Conservation (phyloP, 352 stramenopile genomes). For the Phytophthora multivora region DNA sequence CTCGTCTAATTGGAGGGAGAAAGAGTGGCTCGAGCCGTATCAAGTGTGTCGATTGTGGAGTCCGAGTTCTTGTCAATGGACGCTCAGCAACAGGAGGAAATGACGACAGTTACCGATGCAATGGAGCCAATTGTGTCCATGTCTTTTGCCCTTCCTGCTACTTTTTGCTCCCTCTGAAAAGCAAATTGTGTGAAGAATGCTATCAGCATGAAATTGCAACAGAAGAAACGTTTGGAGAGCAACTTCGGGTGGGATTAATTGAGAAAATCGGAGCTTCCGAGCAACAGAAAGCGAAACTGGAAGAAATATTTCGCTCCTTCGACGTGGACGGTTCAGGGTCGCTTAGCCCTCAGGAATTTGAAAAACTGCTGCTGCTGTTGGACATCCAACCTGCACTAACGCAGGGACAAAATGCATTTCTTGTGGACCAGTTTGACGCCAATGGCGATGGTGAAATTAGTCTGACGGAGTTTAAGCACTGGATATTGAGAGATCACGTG, state of each 20-base stretch:
- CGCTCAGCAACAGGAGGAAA: conserved; percentile 13
- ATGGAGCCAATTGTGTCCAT: conserved; percentile 63
- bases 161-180: conserved; percentile 40
- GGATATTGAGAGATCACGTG: conserved; percentile 66
- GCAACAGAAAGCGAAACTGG: conserved; percentile 40
- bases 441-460: conserved; percentile 77
- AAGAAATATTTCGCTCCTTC: conserved; percentile 58
- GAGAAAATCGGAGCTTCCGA: conserved; percentile 60
- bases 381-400: conserved; percentile 62
- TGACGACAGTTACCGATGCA: conserved; percentile 34
- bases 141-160: conserved; percentile 67
- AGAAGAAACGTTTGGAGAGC: conserved; percentile 55
- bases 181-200: conserved; percentile 77
- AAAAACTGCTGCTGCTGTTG: conserved; percentile 48
- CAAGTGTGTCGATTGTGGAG: conserved; percentile 65
- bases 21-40: conserved; percentile 65
- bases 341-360: conserved; percentile 64
- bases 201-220: conserved; percentile 66
- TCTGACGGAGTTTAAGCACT: conserved; percentile 66
- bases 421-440: conserved; percentile 70
- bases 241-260: conserved; percentile 66
- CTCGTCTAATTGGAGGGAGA: conserved; percentile 72
- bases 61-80: conserved; percentile 40
- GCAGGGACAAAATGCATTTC: conserved; percentile 43
- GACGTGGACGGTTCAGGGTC: conserved; percentile 68